These are phyloP conservation scores for Phytophthora litchii DNA, from an alignment of 352 stramenopile species.

Conservation along the genomic window DNA sequence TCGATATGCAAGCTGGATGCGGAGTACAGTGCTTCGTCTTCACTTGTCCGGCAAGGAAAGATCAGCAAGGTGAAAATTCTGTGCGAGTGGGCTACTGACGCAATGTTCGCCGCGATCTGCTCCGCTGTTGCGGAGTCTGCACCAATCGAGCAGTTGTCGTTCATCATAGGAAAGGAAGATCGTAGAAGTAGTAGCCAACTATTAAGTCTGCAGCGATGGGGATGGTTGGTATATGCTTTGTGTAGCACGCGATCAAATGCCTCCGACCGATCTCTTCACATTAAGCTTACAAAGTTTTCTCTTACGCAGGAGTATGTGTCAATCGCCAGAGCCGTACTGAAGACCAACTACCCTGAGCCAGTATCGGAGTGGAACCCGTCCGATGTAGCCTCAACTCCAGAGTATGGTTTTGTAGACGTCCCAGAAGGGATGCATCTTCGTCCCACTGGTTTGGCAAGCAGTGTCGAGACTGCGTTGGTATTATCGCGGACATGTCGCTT, in stretches of 20 bases:
- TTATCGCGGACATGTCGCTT: conserved; percentile 1
- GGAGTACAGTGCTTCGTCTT: neutral
- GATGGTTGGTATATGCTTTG: conserved; percentile 1
- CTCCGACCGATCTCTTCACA: neutral
- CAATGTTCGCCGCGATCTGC: conserved; percentile 1
- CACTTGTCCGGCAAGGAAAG: neutral
- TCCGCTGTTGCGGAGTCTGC: neutral
- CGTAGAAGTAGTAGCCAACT: neutral
- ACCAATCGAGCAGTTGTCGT: neutral
- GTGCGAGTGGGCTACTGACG: conserved; percentile 1
- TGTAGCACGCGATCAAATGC: neutral
- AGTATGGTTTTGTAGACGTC: conserved; percentile 4
- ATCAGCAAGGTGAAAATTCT: neutral
- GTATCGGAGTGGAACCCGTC: neutral
- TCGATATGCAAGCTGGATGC: neutral
- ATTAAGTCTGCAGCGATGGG: neutral
- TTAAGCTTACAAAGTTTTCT: neutral
- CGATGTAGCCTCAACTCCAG: neutral
- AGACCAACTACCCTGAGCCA: conserved; percentile 5
- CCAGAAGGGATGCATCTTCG: neutral
- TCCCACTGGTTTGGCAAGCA: neutral
- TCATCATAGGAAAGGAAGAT: neutral
- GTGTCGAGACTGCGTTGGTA: neutral
- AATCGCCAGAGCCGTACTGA: neutral
- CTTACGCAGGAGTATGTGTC: neutral